Evolutionary conservation across 805 yeast genomes (phyloP), one percentile per base, ranked within the genome.

Genomic region (Ogataea glucozyma): DNA sequence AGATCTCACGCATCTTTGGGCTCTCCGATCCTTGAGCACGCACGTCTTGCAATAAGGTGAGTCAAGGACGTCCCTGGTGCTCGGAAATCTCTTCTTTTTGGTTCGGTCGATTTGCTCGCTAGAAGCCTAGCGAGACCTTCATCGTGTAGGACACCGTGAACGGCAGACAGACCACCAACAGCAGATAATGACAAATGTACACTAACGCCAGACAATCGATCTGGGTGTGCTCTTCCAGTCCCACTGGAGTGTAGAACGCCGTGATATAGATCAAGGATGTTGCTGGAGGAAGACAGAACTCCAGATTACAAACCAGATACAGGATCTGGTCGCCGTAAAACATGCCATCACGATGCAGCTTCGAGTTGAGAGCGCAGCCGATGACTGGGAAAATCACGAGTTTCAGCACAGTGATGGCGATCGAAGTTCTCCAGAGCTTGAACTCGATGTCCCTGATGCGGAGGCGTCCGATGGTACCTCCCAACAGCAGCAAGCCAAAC

Each of bases 231-330:
- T 70, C 72, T 2, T 70, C 69, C 4, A 71, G 56, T 24, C 60
- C 67, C 2, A 84, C 78, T 13, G 93, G 95, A 1, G 90, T 81
- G 62, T 83, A 87, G 57, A 88, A 81, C 2, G 96, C 91, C 2
- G 98, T 90, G 51, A 90, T 74, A 63, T 89, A 91, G 12, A 91
- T 83, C 56, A 88, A 83, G 0, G 93, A 75, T 0, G 97, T 91
- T 0, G 97, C 95, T 39, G 87, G 83, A 0, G 98, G 98, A 45
- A 88, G 75, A 0, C 91, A 83, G 61, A 81, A 85, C 10, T 83
- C 79, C 22, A 90, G 70, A 23, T 85, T 83, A 56, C 85, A 72
- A 4, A 90, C 83, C 55, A 91, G 84, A 31, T 83, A 74, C 9
- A 88, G 73, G 48, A 88, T 74, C 6, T 65, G 60, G 51, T 84